Evolutionary conservation across 768 basidiomycete species (phyloP).

Genomic region (Daedalea quercina): DNA sequence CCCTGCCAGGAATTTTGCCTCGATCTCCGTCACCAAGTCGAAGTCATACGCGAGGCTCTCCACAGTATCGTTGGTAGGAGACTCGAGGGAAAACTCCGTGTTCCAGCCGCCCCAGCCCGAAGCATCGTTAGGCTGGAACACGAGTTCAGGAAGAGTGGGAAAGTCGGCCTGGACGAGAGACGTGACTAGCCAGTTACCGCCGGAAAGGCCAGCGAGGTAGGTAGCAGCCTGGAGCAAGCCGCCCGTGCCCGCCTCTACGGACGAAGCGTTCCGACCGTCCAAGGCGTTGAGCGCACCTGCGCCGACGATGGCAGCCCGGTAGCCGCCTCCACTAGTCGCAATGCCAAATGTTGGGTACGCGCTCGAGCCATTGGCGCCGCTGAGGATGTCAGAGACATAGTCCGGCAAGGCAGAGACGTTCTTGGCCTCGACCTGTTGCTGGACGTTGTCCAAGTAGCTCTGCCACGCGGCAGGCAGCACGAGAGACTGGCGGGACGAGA

Average conservation of each 20-base stretch:
- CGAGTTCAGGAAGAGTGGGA: slow-evolving; percentile 47
- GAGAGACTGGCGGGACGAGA: slow-evolving; percentile 25
- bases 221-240: slow-evolving; percentile 47
- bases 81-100: slow-evolving; percentile 36
- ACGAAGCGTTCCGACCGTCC: slow-evolving; percentile 42
- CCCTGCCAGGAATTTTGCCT: slow-evolving; percentile 42
- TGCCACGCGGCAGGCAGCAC: slow-evolving; percentile 35
- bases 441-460: slow-evolving; percentile 32
- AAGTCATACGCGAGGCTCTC: slow-evolving; percentile 48
- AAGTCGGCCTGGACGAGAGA: slow-evolving; percentile 63
- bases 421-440: slow-evolving; percentile 15
- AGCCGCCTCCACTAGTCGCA: slow-evolving; percentile 50
- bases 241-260: slow-evolving; percentile 34
- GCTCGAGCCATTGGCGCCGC: slow-evolving; percentile 6
- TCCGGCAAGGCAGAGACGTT: slow-evolving; percentile 18
- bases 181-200: slow-evolving; percentile 61
- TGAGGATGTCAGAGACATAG: slow-evolving; percentile 29
- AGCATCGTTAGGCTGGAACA: slow-evolving; percentile 49
- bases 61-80: slow-evolving; percentile 41
- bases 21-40: slow-evolving; percentile 46
- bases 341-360: slow-evolving; percentile 38
- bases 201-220: slow-evolving; percentile 49
- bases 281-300: slow-evolving; percentile 43
- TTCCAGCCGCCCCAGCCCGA: slow-evolving; percentile 44
- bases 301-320: slow-evolving; percentile 47